Percentiles rank a stretch among this genome's conserved stretches.
These are phyloP conservation scores for Botrytis deweyae DNA, from an alignment of 2,329 filamentous ascomycete genomes.

Conservation along the genomic window DNA sequence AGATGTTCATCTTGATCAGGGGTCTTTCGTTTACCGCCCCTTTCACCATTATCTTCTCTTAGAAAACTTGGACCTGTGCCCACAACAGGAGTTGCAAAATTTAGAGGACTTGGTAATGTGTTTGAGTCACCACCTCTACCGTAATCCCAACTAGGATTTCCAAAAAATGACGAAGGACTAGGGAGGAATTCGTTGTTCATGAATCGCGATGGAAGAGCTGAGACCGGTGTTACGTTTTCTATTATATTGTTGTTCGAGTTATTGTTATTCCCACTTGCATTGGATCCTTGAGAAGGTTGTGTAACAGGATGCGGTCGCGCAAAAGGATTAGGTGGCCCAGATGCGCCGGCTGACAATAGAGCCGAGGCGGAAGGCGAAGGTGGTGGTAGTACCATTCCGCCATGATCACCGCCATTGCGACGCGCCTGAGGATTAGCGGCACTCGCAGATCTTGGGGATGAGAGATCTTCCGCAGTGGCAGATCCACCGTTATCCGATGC, in stretches of 20 bases:
- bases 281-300: conserved; percentile 41
- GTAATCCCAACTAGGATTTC: conserved; percentile 80
- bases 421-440: conserved; percentile 31
- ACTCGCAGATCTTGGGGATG: conserved; percentile 45
- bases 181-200: conserved; percentile 84
- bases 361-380: conserved; percentile 81
- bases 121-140: conserved; percentile 65
- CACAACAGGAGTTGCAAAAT: conserved; percentile 80
- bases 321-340: conserved; percentile 92
- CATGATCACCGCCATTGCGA: conserved; percentile 33
- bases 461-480: conserved; percentile 66
- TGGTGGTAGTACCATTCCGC: conserved; percentile 78
- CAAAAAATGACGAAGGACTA: conserved; percentile 81
- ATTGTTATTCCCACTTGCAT: conserved; percentile 42
- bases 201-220: conserved; percentile 87
- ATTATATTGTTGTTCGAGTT: conserved; percentile 50
- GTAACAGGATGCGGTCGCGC: conserved; percentile 78
- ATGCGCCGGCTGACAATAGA: conserved; percentile 84
- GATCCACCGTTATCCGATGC: conserved; percentile 71
- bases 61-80: conserved; percentile 63
- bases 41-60: conserved; percentile 50
- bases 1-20: conserved; percentile 19
- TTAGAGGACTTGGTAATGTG: conserved; percentile 87
- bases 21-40: conserved; percentile 27
- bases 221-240: conserved; percentile 74